Evolutionary conservation across 2,329 filamentous ascomycete genomes (phyloP), one percentile per base, ranked within the genome.

Genomic region (Parasarocladium wereldwijsianum): DNA sequence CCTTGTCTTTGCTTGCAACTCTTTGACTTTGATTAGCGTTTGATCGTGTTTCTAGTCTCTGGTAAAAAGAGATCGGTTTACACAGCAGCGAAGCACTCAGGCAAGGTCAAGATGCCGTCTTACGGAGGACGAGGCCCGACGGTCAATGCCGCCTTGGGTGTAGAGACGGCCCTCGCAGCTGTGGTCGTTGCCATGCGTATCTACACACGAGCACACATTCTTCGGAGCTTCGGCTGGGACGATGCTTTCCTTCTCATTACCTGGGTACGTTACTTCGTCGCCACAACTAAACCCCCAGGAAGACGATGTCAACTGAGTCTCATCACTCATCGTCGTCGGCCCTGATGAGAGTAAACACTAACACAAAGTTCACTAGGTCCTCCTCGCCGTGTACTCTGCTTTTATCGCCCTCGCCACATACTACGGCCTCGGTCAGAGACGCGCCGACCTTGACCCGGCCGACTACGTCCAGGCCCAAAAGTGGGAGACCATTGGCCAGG

Each of bases 401-500:
- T 20, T 21, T 10, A 25, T 35, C 24, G 21, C 31, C n/a, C 24
- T 20, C 8, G 33, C 28, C 12, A 35, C 33, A 11, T 17, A 18
- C 9, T 32, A 29, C 13, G 33, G 33, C 19, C 19, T 35, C 10
- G 33, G 33, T 11, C 33, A 35, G 26, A 30, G 23, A 11, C 29
- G 29, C 9, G 33, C 29, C 10, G 29, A 32, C 20, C 16, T 35
- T 11, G 11, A 19, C 11, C 19, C 29, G 11, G 33, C 8, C 5
- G 29, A 35, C 20, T 35, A 29, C 19, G 20, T 19, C 19, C 14
- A 32, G 14, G 33, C 33, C 7, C 33, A 34, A 25, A 38, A 36
- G 26, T 34, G 24, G 19, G 34, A 38, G 21, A 31, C 34, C 15
- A 34, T 38, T 12, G 34, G 25, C 4, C 36, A 38, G 14, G 36